These are phyloP conservation scores for Linum usitatissimum DNA, from an alignment of 345 rosid genomes.

Conservation along the genomic window DNA sequence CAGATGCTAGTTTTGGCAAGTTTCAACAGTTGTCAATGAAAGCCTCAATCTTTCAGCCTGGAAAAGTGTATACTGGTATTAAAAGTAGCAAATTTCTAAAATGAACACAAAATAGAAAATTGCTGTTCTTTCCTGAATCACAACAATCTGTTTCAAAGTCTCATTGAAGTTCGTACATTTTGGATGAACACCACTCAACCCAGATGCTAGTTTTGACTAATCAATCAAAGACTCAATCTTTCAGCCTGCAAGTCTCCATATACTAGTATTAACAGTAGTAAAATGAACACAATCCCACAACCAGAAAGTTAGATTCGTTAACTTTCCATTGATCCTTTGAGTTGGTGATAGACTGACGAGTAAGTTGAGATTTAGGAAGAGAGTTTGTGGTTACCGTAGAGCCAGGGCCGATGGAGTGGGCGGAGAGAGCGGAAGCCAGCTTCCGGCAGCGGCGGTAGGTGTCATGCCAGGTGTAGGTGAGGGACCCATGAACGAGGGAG, in stretches of 20 bases:
- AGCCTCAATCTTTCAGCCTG: background rate
- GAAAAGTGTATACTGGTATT: background rate
- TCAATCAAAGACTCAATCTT: background rate
- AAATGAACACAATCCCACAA: background rate
- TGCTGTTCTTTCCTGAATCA: too few relatives aligned
- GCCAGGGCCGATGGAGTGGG: slow-evolving; percentile 56
- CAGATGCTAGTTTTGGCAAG: background rate
- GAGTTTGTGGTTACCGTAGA: slow-evolving; percentile 41
- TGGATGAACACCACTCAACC: background rate
- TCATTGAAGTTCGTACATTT: background rate
- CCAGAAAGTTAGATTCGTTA: background rate
- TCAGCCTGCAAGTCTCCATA: background rate
- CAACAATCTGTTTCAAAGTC: too few relatives aligned
- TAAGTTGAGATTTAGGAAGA: background rate
- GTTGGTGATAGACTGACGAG: too few relatives aligned
- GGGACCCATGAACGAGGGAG: slow-evolving; percentile 60
- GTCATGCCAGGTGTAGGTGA: slow-evolving; percentile 61
- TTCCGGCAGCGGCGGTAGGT: slow-evolving; percentile 75
- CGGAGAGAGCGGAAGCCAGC: slow-evolving; percentile 71
- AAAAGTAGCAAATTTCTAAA: background rate
- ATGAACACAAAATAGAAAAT: background rate
- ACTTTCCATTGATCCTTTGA: background rate
- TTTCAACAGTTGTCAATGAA: background rate
- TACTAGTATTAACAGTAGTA: background rate
- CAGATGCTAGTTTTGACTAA: background rate